Base-by-base conservation (phyloP, 192 early-diverging fungal genomes). In the Coemansia sp. region DNA sequence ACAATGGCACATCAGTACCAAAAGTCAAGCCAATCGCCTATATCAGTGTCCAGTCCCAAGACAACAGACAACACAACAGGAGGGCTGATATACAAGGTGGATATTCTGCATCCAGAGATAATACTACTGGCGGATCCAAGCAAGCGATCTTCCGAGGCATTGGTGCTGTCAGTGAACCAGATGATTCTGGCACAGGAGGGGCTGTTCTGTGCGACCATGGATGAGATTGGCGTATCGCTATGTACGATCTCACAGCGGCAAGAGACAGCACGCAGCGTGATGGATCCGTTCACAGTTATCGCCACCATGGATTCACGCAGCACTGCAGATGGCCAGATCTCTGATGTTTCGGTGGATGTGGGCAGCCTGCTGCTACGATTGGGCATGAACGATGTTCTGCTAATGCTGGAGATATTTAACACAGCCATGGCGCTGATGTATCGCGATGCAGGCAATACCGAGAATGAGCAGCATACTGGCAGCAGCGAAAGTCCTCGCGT, bases 241-340 rank as follows among this genome's bases (percentile, higher is more conserved):
- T 98, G 94, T 81, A 82, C 82, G 9, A 91, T 97, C 84, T 88
- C 93, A 60, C 85, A 83, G 45, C 79, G 90, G 10, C 79, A 85
- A 7, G 87, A 90, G 34, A 91, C 94, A 0, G 79, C 80, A 5
- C 63, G 96, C 16, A 84, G 87, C 6, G 90, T 97, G 40, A 90
- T 99, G 62, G 89, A 97, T 56, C 90, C 90, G 40, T 95, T 96
- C 68, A 86, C 94, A 45, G 66, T 96, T 12, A 84, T 87, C 4
- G 51, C 92, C 17, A 83, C 85, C 0, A 84, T 93, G 84, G 93
- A 94, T 58, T 84, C 80, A 31, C 84, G 85, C 10, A 77, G 79
- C 8, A 71, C 84, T 4, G 28, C 15, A 9, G 47, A 47, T 5
- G 81, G 86, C 36, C 75, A 80, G 39, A 62, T 85, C 9, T 85